Conservation (phyloP, 495 filamentous ascomycete species). For the Penicillium dipodomyicola region DNA sequence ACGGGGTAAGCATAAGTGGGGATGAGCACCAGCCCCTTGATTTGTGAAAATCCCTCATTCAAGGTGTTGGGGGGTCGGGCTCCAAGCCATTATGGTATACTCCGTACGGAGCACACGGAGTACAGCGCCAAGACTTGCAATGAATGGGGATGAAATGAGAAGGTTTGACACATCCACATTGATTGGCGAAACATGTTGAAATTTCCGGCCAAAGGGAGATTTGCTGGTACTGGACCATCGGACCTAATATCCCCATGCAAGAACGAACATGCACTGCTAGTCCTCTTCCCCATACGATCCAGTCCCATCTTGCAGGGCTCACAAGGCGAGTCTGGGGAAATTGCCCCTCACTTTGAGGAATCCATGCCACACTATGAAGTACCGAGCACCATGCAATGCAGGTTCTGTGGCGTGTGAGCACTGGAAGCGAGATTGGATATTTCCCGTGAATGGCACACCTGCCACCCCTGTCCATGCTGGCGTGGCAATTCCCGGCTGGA, state of each 20-base stretch:
- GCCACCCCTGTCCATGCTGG: conserved; percentile 15
- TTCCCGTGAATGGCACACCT: conserved; percentile 10
- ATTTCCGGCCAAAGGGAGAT: not conserved
- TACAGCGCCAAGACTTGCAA: not conserved
- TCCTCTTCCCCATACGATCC: conserved; percentile 16
- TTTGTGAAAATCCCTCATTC: conserved; percentile 9
- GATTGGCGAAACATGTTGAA: not conserved
- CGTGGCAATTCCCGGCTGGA: conserved; percentile 19
- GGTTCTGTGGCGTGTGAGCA: conserved; percentile 18
- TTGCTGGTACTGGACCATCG: too few relatives aligned
- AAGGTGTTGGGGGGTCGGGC: not conserved
- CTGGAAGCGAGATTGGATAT: conserved; percentile 15
- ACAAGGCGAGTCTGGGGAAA: conserved; percentile 14
- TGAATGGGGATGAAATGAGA: not conserved
- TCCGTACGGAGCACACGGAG: not conserved
- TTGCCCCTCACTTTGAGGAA: conserved; percentile 16
- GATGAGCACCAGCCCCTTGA: not conserved
- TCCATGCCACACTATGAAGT: not conserved
- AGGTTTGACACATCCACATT: not conserved
- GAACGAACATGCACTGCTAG: not conserved
- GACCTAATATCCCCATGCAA: not conserved
- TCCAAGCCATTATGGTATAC: conserved; percentile 1
- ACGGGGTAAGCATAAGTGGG: not conserved
- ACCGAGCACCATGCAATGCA: conserved; percentile 1
- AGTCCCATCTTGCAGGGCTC: conserved; percentile 17